Base-by-base conservation (phyloP, 140 eudicot species). In the Erigeron philadelphicus region DNA sequence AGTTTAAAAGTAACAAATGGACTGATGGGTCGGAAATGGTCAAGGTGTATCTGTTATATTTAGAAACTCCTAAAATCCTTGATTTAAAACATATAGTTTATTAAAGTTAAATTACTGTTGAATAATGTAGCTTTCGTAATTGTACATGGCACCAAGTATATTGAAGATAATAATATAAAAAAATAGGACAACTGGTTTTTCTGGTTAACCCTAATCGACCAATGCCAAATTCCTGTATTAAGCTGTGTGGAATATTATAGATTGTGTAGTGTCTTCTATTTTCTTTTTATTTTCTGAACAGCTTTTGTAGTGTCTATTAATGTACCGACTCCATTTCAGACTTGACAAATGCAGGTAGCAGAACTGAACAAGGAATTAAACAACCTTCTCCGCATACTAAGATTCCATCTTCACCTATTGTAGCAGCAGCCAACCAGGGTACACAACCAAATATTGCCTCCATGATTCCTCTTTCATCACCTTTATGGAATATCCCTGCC, bases 401-500 rank as follows among this genome's bases (percentile, higher is more conserved):
- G 68, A 66, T 71, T 69, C 41, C 66, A 49, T 75, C 81, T 67
- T 71, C 94, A 54, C 74, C 59, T 53, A 7, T 53, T 16, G 59
- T 10, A 53, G 59, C 59, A 53, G 25, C 25, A 53, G 59, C 59
- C 59, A 53, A 53, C 23, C 25, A n/a, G 59, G 59, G 59, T 53
- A 53, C 25, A 19, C 25, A 10, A 53, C 59, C 83, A 7, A 69
- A 64, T 63, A 72, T 80, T 57, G 80, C 45, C 72, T 91, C 95
- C 11, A 75, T 87, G 70, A 78, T 87, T 23, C 89, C 99, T 45
- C 73, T 83, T 56, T 76, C 95, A 7, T 89, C 99, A 1, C 97
- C 99, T 23, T 85, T 94, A 71, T 94, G 99, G 99, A 94, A 72
- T 73, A 73, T 89, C 15, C 56, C 90, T 46, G 83, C 91, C 19